Conservation (phyloP, 164 flowering plant genomes). For the Warburgia ugandensis region DNA sequence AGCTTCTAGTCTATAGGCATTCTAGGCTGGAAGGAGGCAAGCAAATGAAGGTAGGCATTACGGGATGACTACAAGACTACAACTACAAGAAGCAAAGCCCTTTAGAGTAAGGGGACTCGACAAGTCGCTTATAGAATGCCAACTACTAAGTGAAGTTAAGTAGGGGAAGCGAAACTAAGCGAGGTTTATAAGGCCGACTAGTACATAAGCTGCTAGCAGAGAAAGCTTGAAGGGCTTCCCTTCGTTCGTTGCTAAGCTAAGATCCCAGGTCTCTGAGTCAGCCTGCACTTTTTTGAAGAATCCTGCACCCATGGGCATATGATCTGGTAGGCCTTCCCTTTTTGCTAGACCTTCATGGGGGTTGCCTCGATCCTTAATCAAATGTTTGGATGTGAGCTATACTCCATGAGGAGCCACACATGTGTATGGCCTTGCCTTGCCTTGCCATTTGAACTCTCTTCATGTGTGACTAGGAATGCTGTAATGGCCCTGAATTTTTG, state of each 20-base stretch:
- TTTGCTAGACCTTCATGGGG: too few species aligned
- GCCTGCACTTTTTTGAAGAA: too few species aligned
- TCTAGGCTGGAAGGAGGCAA: too few species aligned
- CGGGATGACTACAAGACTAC: neutral
- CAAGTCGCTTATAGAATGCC: too few species aligned
- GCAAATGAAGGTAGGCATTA: too few species aligned
- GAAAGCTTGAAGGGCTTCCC: neutral
- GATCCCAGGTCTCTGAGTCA: constrained; percentile 6
- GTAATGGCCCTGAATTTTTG: too few species aligned
- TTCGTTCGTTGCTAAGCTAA: constrained; percentile 3
- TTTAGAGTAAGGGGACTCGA: neutral
- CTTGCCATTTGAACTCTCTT: constrained; percentile 14
- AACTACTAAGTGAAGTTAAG: too few species aligned
- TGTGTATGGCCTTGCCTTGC: constrained; percentile 5
- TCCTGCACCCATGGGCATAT: too few species aligned
- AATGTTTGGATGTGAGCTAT: too few species aligned
- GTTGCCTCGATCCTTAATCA: too few species aligned
- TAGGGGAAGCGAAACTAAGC: neutral
- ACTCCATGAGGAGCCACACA: constrained; percentile 2
- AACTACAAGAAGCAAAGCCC: neutral
- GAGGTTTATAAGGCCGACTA: constrained; percentile 3
- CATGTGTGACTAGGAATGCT: constrained; percentile 15
- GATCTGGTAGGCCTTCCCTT: too few species aligned
- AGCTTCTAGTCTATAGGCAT: too few species aligned
- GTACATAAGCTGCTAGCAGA: constrained; percentile 7